Evolutionary conservation across 2,329 filamentous ascomycete species (phyloP), one percentile per base, ranked within the genome.

Genomic region (Trichoderma koningiopsis): DNA sequence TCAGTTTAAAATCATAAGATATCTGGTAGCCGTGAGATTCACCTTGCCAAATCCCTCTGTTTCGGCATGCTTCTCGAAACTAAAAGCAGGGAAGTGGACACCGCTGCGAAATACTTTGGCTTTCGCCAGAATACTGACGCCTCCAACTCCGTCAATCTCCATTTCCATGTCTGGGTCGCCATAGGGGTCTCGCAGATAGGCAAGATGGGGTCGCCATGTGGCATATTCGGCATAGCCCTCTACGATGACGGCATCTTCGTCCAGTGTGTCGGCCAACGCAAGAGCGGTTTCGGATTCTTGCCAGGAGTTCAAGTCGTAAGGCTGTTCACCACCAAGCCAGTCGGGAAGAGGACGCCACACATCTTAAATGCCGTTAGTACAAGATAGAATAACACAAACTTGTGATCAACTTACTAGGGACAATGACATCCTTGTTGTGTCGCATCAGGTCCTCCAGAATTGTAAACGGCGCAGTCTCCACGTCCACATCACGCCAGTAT

Each of bases 121-220:
- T 81, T 98, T 99, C 57, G 96, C 95, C 74, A 99, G 82, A 76
- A 99, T 99, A 82, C 94, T 97, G 75, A 99, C 96, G 81, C 96
- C 96, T 62, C 96, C 95, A 58, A 99, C 94, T 73, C 96, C 96
- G 75, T 99, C 96, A 75, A 99, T 95, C 76, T 99, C 96, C 96
- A 99, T 98, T 79, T 99, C 96, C 91, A 98, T 97, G 78, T 99
- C 96, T 24, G 95, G 95, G 77, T 99, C 96, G 49, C 96, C 96
- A 76, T 97, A 98, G 2, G 96, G 96, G 78, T 99, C 96, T 70
- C 96, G 91, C 8, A 99, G 88, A 78, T 99, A 99, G 53, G 96
- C 96, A 76, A 99, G 85, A 86, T 99, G 96, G 53, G 96, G 96
- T 73, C 96, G 87, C 96, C 96, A 99, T 1, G 96, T 99, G 24